Evolutionary conservation across 83 land plant species (phyloP), one percentile per base, ranked within the genome.

Genomic region (Thuja plicata): DNA sequence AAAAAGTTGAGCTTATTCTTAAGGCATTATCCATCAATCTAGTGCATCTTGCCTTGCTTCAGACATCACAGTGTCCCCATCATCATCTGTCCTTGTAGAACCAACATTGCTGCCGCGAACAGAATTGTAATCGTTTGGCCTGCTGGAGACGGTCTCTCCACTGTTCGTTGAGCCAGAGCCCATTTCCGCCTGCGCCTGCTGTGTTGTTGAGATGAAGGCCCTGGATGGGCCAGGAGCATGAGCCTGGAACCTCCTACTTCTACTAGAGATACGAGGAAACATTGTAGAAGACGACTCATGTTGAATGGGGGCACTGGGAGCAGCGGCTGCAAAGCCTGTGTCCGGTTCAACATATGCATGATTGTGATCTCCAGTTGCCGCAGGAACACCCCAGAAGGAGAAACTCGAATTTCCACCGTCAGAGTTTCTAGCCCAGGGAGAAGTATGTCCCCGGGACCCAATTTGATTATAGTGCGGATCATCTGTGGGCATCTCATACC

Each of bases 401-500:
- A 82, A 45, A 45, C 27, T 82, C 45, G 52, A 43, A 82, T 45
- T 45, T 9, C 50, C 85, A 21, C 30, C 54, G 5, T 48, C 85
- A 35, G 83, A 79, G 17, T 79, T 79, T n/a, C 85, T 43, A 3
- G 12, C 85, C 81, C 83, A 80, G 38, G 30, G 37, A 87, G 71
- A 55, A 15, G 9, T 55, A 21, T 86, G 71, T 37, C 45, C 82
- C 16, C 8, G 2, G 45, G 21, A 40, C 50, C 46, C 50, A 71
- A 66, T 34, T 11, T 76, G 37, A 41, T 54, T 78, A 30, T 40
- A 15, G 24, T 27, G 52, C 82, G 55, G 82, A 17, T 50, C 89
- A 73, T 91, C 94, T 5, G 92, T 87, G 6, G 97, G 95, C 90
- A 95, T 24, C 87, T 94, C 94, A 54, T 93, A 91, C 35, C 94